phyloP scores from a whole-genome alignment of 1,284 basidiomycete species.

The Cerrena zonata region DNA sequence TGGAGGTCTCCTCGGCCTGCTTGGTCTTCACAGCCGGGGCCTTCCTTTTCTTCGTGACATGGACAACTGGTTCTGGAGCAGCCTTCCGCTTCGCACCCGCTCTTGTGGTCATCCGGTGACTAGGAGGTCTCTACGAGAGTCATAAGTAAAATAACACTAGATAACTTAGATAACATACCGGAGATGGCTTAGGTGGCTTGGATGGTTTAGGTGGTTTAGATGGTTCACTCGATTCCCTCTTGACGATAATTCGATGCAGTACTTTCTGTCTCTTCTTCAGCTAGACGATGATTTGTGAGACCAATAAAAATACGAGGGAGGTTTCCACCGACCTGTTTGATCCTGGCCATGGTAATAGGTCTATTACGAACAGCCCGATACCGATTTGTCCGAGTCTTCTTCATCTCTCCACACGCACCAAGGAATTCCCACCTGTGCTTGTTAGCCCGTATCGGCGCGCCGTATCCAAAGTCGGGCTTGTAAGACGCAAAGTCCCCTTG shows the following conservation, averaged over 20 bases:
- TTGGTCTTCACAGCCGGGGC: background rate
- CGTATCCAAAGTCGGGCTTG: constrained; percentile 5
- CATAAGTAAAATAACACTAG: background rate
- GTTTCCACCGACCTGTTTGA: background rate
- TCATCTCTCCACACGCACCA: background rate
- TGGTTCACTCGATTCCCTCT: background rate
- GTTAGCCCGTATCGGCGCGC: background rate
- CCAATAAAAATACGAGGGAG: too few relatives aligned
- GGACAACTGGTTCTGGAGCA: background rate
- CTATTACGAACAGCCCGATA: background rate
- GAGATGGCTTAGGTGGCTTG: too few relatives aligned
- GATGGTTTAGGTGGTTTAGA: too few relatives aligned
- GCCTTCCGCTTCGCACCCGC: background rate
- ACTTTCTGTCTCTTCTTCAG: background rate
- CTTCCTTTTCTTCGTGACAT: background rate
- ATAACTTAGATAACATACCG: background rate
- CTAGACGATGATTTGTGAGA: background rate
- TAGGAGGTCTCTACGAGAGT: background rate
- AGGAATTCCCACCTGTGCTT: background rate
- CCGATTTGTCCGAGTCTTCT: background rate
- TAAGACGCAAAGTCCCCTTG: background rate
- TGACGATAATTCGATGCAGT: background rate
- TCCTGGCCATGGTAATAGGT: background rate
- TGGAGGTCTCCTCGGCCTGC: too few relatives aligned
- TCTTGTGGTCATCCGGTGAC: too few relatives aligned